Percentiles rank a stretch among this genome's conserved stretches.
These are phyloP conservation scores for Leccinum variicolor DNA, from an alignment of 768 basidiomycete genomes.

Conservation along the genomic window DNA sequence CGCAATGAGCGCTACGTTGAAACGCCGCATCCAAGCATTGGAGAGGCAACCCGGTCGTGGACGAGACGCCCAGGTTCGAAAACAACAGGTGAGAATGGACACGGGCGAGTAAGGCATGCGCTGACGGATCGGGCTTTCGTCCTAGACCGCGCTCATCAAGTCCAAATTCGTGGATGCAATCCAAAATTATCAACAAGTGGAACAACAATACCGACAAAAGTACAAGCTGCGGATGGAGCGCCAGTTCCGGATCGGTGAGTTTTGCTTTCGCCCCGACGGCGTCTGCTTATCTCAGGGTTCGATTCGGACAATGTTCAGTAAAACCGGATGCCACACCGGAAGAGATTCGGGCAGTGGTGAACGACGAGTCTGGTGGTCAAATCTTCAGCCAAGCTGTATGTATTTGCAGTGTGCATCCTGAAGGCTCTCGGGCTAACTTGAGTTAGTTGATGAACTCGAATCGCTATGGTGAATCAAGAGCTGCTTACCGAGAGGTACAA, in stretches of 20 bases:
- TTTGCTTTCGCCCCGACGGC: background rate
- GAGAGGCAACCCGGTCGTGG: conserved; percentile 61
- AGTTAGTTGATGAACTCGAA: conserved; percentile 83
- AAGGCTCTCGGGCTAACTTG: background rate
- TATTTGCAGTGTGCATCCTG: background rate
- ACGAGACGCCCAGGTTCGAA: conserved; percentile 70
- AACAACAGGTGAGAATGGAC: conserved; percentile 57
- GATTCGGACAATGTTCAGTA: conserved; percentile 40
- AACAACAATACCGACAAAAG: conserved; percentile 72
- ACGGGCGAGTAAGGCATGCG: conserved; percentile 3
- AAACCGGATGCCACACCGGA: conserved; percentile 92
- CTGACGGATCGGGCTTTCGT: conserved; percentile 12
- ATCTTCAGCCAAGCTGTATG: conserved; percentile 87
- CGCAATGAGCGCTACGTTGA: conserved; percentile 62
- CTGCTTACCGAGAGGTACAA: conserved; percentile 96
- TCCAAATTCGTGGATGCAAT: conserved; percentile 83
- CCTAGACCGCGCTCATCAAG: conserved; percentile 59
- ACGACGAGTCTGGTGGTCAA: conserved; percentile 77
- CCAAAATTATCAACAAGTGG: conserved; percentile 80
- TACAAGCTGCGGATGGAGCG: conserved; percentile 82
- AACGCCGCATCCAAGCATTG: conserved; percentile 68
- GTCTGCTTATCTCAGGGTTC: background rate
- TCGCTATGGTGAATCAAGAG: conserved; percentile 85
- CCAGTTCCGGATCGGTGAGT: conserved; percentile 81
- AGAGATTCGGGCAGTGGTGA: conserved; percentile 82